Conservation (phyloP, 768 basidiomycete species). For the Boletellus ananas region DNA sequence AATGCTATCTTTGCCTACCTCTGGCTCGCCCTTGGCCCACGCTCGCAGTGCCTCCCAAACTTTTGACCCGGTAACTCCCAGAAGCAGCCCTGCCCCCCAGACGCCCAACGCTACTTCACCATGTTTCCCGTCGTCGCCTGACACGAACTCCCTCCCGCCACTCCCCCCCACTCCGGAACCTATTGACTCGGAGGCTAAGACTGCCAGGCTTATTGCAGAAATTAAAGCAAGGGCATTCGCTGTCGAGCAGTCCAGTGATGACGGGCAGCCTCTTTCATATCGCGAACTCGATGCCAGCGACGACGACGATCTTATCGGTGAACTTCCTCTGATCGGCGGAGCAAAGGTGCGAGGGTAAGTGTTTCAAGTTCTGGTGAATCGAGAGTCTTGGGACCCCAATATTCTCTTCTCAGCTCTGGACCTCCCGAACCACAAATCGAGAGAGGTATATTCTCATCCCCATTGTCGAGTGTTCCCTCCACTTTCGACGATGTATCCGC, state of each 20-base stretch:
- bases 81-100: constrained; percentile 6
- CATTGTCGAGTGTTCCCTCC: constrained; percentile 21
- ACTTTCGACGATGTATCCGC: not conserved
- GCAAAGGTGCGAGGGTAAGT: constrained; percentile 10
- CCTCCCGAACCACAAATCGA: not conserved
- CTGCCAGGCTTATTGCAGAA: constrained; percentile 56
- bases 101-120: constrained; percentile 11
- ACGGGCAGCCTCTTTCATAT: constrained; percentile 33
- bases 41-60: not conserved
- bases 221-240: constrained; percentile 63
- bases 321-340: constrained; percentile 14
- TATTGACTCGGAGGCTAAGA: constrained; percentile 38
- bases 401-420: constrained; percentile 4
- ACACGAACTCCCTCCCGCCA: constrained; percentile 19
- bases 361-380: not conserved
- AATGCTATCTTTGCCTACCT: constrained; percentile 10
- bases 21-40: constrained; percentile 6
- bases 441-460: constrained; percentile 17
- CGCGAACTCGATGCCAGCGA: constrained; percentile 50
- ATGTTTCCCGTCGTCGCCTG: constrained; percentile 21
- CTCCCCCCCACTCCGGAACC: constrained; percentile 31
- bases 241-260: constrained; percentile 42
- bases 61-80: constrained; percentile 7
- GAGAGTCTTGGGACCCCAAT: not conserved
- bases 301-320: constrained; percentile 40